A percentile compares a stretch with the other conserved stretches of the same genome.
Conservation (phyloP, 1,284 basidiomycete species). For the Fomitopsis palustris region DNA sequence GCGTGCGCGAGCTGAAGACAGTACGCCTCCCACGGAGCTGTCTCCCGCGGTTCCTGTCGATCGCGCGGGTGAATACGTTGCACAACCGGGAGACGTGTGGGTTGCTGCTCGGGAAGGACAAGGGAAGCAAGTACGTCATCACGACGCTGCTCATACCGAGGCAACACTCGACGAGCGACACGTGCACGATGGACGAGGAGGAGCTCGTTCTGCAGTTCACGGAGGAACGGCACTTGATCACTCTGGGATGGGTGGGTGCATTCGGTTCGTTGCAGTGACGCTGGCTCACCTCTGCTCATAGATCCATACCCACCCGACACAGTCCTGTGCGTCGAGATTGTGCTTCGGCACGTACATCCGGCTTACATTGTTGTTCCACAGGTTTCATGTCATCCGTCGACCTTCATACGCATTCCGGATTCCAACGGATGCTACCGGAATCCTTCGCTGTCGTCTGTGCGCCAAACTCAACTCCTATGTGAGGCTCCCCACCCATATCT, state of each 20-base stretch:
- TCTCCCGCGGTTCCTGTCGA: slow-evolving; percentile 68
- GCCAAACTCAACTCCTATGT: slow-evolving; percentile 76
- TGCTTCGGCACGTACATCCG: background rate
- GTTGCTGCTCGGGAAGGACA: slow-evolving; percentile 53
- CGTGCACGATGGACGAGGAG: slow-evolving; percentile 86
- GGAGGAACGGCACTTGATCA: slow-evolving; percentile 72
- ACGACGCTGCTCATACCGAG: slow-evolving; percentile 78
- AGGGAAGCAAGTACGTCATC: slow-evolving; percentile 61
- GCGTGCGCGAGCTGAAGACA: slow-evolving; percentile 44
- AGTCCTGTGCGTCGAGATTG: slow-evolving; percentile 62
- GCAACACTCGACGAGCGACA: slow-evolving; percentile 82
- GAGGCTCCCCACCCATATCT: slow-evolving; percentile 17
- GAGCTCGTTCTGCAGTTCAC: slow-evolving; percentile 84
- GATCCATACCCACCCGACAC: slow-evolving; percentile 92
- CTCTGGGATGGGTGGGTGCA: slow-evolving; percentile 82
- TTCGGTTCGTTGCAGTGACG: background rate
- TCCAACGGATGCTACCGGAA: slow-evolving; percentile 85
- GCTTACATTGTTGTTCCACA: slow-evolving; percentile 21
- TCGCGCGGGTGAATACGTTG: slow-evolving; percentile 59
- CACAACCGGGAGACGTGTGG: slow-evolving; percentile 65
- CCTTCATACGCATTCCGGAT: slow-evolving; percentile 84
- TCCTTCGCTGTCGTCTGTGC: slow-evolving; percentile 91
- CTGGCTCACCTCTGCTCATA: slow-evolving; percentile 25
- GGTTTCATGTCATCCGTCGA: slow-evolving; percentile 89
- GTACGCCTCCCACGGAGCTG: slow-evolving; percentile 68